Percentiles rank a stretch among this genome's conserved stretches.
Conservation (phyloP, 2,329 filamentous ascomycete species). For the Claviceps monticola region DNA sequence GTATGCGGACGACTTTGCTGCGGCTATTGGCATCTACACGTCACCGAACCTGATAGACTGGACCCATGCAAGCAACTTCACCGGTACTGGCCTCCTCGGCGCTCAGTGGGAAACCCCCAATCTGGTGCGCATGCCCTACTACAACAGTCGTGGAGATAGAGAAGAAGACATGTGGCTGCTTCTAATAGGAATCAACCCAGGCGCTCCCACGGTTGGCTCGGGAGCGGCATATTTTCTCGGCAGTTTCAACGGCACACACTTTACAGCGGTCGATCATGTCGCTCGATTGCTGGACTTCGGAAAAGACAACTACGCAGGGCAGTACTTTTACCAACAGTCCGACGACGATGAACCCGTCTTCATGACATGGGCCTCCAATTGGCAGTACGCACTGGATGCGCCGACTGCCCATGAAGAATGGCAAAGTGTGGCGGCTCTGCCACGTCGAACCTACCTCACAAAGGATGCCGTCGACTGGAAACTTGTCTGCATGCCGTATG, state of each 20-base stretch:
- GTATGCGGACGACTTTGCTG: conserved; percentile 35
- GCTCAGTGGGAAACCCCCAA: conserved; percentile 52
- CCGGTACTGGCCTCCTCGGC: conserved; percentile 35
- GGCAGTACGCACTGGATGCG: conserved; percentile 17
- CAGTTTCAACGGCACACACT: no score
- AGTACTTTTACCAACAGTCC: no score
- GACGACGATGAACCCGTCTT: no score
- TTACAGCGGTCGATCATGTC: no score
- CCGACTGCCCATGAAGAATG: conserved; percentile 19
- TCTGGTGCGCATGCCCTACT: conserved; percentile 15
- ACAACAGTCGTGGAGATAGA: no score
- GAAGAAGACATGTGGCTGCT: conserved; percentile 23
- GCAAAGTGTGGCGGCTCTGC: conserved; percentile 19
- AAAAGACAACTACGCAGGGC: no score
- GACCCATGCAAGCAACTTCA: conserved; percentile 40
- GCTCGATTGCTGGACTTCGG: no score
- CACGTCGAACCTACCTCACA: conserved; percentile 37
- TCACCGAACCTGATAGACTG: conserved; percentile 18
- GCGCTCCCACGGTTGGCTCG: conserved; percentile 41
- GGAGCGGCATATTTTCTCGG: conserved; percentile 36
- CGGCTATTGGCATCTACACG: conserved; percentile 40
- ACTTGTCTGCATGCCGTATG: conserved; percentile 22
- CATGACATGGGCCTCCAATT: conserved; percentile 21
- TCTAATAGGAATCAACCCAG: conserved; percentile 41
- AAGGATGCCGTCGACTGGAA: conserved; percentile 32